Conservation (phyloP, 345 rosid genomes). For the Populus ilicifolia region DNA sequence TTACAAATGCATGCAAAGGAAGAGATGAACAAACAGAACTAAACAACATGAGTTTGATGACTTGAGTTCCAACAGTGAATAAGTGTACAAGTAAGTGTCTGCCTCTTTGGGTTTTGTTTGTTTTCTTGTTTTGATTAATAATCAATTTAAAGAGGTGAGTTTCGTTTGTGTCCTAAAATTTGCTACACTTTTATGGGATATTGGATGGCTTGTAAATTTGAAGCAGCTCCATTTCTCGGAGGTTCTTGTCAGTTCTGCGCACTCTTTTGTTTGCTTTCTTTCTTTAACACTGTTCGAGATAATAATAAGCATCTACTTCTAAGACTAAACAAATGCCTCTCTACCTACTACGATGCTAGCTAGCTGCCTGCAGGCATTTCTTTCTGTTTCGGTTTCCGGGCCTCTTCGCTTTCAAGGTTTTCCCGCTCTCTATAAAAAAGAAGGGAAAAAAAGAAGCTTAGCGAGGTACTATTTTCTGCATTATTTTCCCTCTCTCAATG, state of each 20-base stretch:
- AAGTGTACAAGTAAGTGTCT: neutral
- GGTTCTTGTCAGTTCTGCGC: conserved; percentile 33
- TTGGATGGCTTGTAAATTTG: conserved; percentile 13
- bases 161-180: conserved; percentile 16
- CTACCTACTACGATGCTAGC: neutral
- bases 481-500: conserved; percentile 3
- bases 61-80: neutral
- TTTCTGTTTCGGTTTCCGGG: conserved; percentile 28
- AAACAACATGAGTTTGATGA: neutral
- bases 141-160: neutral
- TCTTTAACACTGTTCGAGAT: conserved; percentile 35
- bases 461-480: neutral
- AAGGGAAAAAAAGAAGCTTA: neutral
- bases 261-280: conserved; percentile 29
- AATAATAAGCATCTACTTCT: neutral
- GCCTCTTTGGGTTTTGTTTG: neutral
- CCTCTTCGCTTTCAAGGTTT: conserved; percentile 55
- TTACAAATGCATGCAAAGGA: neutral
- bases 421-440: conserved; percentile 54
- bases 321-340: neutral
- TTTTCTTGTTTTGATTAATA: conserved; percentile 5
- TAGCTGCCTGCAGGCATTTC: conserved; percentile 23
- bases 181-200: conserved; percentile 28
- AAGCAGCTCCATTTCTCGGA: conserved; percentile 35
- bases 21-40: neutral